These are phyloP conservation scores for Pichia nanzhaoensis DNA, from an alignment of 805 yeast genomes.

Conservation along the genomic window DNA sequence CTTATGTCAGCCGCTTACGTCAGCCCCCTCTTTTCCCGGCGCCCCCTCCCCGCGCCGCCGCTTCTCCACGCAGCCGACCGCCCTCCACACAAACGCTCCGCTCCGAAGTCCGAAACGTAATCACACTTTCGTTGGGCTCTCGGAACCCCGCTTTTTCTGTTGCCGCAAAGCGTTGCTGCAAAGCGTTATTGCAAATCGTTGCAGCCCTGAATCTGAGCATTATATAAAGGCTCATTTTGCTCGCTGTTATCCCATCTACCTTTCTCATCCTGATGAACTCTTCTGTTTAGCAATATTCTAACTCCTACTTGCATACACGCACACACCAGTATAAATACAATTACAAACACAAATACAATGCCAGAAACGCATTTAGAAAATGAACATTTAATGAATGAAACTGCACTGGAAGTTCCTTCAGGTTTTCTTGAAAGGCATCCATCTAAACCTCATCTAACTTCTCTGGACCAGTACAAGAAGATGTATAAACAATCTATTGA, in stretches of 20 bases:
- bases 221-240: conserved; percentile 1
- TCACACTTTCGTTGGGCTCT: no score
- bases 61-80: no score
- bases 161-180: neutral
- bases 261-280: no score
- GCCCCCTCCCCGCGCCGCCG: no score
- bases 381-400: conserved; percentile 29
- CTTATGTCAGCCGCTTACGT: neutral
- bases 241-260: neutral
- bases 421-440: conserved; percentile 37
- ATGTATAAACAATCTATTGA: conserved; percentile 50
- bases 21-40: neutral
- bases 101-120: conserved; percentile 4
- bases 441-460: conserved; percentile 39
- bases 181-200: neutral
- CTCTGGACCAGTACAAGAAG: conserved; percentile 43
- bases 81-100: neutral
- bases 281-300: no score
- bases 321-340: neutral
- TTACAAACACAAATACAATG: neutral
- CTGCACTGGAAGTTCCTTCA: conserved; percentile 26
- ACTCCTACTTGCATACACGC: neutral
- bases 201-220: neutral
- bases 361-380: conserved; percentile 26
- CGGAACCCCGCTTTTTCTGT: neutral